Percentiles rank a stretch among this genome's conserved stretches.
Evolutionary conservation across 2,329 filamentous ascomycete genomes (phyloP).

Genomic region (Paraphaeosphaeria minitans): DNA sequence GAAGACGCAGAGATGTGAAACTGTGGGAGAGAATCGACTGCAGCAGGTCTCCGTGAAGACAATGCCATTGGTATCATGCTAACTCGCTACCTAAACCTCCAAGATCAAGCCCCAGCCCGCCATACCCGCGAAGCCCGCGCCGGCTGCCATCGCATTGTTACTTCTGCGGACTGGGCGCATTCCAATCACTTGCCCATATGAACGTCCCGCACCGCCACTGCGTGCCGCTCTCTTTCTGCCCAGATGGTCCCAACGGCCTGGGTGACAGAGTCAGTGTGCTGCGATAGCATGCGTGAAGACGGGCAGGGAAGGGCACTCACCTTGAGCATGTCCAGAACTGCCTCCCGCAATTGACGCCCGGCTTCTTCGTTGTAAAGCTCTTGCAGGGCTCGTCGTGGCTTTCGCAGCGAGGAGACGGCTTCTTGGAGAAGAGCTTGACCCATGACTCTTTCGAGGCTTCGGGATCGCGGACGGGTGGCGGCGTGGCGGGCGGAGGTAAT

Average conservation of each 20-base stretch:
- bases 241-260: slow-evolving; percentile 81
- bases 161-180: slow-evolving; percentile 26
- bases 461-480: slow-evolving; percentile 27
- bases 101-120: neutral
- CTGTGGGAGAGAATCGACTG: neutral
- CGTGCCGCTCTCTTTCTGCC: slow-evolving; percentile 80
- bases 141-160: neutral
- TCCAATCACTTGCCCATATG: slow-evolving; percentile 71
- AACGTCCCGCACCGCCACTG: slow-evolving; percentile 90
- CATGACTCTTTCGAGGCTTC: slow-evolving; percentile 73
- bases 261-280: slow-evolving; percentile 11
- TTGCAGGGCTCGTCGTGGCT: slow-evolving; percentile 84
- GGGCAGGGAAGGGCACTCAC: slow-evolving; percentile 45
- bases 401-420: slow-evolving; percentile 78
- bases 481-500: slow-evolving; percentile 1
- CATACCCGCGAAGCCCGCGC: neutral
- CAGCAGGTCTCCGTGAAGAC: neutral
- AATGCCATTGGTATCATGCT: neutral
- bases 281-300: neutral
- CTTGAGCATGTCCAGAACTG: slow-evolving; percentile 72
- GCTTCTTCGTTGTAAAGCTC: slow-evolving; percentile 82
- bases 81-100: neutral
- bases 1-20: neutral
- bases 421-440: slow-evolving; percentile 80
- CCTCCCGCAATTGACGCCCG: slow-evolving; percentile 77